Conservation (phyloP, 2,329 filamentous ascomycete genomes). For the Penicillium occitanis region DNA sequence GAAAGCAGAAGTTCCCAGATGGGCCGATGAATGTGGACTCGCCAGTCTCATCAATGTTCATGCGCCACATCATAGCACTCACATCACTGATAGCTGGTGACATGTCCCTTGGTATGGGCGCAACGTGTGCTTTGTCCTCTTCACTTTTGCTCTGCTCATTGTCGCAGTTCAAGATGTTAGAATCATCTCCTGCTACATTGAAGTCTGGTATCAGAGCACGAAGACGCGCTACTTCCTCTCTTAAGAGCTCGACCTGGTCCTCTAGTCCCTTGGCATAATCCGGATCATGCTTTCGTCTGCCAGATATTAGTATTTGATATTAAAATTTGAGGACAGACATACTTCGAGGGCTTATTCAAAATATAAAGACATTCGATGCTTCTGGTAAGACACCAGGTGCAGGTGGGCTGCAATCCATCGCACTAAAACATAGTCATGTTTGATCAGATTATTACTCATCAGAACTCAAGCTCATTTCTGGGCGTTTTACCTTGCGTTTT, state of each 20-base stretch:
- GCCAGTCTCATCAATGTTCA: constrained; percentile 10
- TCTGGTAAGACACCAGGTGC: not conserved
- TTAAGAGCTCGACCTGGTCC: not conserved
- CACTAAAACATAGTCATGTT: not conserved
- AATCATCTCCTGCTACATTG: not conserved
- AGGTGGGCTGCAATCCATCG: not conserved
- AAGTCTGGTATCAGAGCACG: not conserved
- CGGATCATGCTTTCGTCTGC: not conserved
- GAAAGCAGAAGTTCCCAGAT: constrained; percentile 8
- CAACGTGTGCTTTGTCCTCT: not conserved
- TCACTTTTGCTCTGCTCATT: not conserved
- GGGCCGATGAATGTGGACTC: constrained; percentile 4
- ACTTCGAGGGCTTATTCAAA: not conserved
- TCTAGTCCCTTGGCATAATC: not conserved
- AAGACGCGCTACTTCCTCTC: not conserved
- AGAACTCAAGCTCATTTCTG: not conserved
- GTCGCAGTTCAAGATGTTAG: not conserved
- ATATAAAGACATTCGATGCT: not conserved
- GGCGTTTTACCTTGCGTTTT: not conserved
- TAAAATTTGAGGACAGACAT: not conserved
- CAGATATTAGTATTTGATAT: not conserved
- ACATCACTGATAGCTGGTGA: constrained; percentile 7
- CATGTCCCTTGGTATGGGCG: not conserved
- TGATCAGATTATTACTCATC: not conserved
- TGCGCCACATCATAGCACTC: constrained; percentile 12